phyloP scores from a whole-genome alignment of 139 green algal genomes.

The Volvox africanus region DNA sequence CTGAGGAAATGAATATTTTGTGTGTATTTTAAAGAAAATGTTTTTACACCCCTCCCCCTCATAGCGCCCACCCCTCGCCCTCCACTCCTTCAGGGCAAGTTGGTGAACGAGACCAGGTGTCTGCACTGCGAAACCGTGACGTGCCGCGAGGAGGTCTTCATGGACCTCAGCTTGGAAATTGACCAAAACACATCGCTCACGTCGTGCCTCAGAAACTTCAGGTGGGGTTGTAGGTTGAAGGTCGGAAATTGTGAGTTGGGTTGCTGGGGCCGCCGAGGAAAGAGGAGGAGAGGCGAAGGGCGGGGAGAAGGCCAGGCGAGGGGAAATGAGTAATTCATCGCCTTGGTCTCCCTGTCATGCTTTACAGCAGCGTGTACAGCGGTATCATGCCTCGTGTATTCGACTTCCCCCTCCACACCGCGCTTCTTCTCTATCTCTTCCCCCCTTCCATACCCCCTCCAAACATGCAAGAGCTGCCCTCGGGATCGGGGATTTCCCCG shows the following conservation, averaged over 20 bases:
- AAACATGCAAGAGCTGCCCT: too few relatives aligned
- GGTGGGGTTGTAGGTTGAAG: conserved; percentile 51
- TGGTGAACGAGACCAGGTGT: conserved; percentile 96
- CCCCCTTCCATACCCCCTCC: not conserved
- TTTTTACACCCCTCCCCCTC: not conserved
- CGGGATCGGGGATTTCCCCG: too few relatives aligned
- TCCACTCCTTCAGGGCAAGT: conserved; percentile 71
- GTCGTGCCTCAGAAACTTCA: conserved; percentile 92
- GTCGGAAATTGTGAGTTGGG: too few relatives aligned
- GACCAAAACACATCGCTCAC: conserved; percentile 92
- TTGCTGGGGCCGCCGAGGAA: too few relatives aligned
- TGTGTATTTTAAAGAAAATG: too few relatives aligned
- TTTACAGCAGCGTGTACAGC: too few relatives aligned
- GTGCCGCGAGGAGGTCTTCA: conserved; percentile 89
- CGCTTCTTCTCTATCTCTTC: not conserved
- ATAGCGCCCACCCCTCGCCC: not conserved
- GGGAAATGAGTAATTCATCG: too few relatives aligned
- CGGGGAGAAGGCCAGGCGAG: not conserved
- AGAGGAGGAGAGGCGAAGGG: not conserved
- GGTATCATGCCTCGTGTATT: not conserved
- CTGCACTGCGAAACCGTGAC: conserved; percentile 74
- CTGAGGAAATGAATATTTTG: too few relatives aligned
- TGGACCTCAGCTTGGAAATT: conserved; percentile 96
- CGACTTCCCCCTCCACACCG: too few relatives aligned
- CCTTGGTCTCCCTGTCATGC: too few relatives aligned